Evolutionary conservation across 1,284 basidiomycete genomes (phyloP), one percentile per base, ranked within the genome.

Genomic region (Ceratobasidium sp.): DNA sequence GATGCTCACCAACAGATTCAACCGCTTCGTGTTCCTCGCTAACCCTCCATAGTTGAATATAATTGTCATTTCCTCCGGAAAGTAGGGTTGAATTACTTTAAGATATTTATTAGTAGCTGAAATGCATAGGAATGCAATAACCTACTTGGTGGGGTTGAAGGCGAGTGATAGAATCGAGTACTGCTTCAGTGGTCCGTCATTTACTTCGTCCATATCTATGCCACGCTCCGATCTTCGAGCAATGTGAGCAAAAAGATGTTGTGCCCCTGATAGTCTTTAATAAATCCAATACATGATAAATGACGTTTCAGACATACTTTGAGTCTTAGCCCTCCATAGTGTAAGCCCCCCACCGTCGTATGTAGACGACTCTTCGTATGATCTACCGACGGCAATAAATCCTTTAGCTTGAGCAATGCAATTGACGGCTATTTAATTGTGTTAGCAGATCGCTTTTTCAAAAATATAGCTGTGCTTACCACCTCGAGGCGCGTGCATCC

Each of bases 161-260:
- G 67, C 19, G 11, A 72, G 29, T 14, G 44, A 29, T 11, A 24
- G 7, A 60, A 72, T 51, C 33, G 67, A 72, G 36, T 72, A 44
- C 33, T 72, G 67, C 27, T 54, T 72, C 14, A 50, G 41, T 19
- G 9, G n/a, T 15, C 44, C 44, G 45, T 5, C 11, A 14, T 47
- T 17, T n/a, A 14, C 22, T 45, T 3, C 53, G 31, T 47, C n/a
- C 9, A 17, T 8, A n/a, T 47, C n/a, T 22, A 17, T 8, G 17
- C 14, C 33, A 27, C 5, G 9, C 44, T 48, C 15, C 15, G 54
- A 17, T 31, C 19, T 19, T 60, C 50, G 19, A 36, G 47, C 48
- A 36, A 72, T 60, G 41, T 72, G 67, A 15, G 67, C 67, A 48
- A 56, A 56, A 41, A 72, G n/a, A 15, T 72, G 56, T n/a, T 57